Evolutionary conservation across 2,329 filamentous ascomycete genomes (phyloP).

Genomic region (Cryphonectria parasitica): DNA sequence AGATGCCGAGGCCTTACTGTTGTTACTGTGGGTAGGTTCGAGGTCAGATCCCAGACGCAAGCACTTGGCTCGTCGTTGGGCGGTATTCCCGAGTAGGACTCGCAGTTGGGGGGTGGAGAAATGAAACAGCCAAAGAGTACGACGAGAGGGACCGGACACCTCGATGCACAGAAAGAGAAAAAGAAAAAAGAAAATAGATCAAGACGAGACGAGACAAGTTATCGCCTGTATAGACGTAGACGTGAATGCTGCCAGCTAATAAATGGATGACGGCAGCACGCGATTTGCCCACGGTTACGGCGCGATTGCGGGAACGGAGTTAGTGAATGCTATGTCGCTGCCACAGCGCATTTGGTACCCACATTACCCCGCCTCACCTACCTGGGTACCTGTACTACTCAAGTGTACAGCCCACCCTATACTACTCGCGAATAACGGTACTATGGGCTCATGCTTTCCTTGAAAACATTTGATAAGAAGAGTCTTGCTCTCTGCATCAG

Average conservation of each 20-base stretch:
- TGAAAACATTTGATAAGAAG: not conserved
- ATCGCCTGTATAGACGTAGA: not conserved
- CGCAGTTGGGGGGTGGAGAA: not conserved
- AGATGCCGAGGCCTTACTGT: not conserved
- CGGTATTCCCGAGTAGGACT: not conserved
- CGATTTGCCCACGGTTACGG: not conserved
- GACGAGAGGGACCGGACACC: not conserved
- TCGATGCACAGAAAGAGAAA: not conserved
- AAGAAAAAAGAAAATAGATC: not conserved
- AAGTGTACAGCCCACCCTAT: not conserved
- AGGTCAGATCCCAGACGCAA: not conserved
- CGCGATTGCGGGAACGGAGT: slow-evolving; percentile 7
- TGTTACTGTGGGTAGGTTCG: not conserved
- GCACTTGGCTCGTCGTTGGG: not conserved
- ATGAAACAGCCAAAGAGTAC: not conserved
- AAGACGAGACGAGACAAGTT: not conserved
- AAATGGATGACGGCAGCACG: slow-evolving; percentile 10
- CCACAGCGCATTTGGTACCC: not conserved
- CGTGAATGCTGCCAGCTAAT: not conserved
- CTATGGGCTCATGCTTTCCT: not conserved
- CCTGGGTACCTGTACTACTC: not conserved
- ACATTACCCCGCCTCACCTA: not conserved
- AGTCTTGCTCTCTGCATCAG: not conserved
- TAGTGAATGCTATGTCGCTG: not conserved
- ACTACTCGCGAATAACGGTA: not conserved